Percentiles rank a stretch among this genome's conserved stretches.
Evolutionary conservation across 1,139 yeast species (phyloP).

Genomic region (Sugiyamaella pinicola): DNA sequence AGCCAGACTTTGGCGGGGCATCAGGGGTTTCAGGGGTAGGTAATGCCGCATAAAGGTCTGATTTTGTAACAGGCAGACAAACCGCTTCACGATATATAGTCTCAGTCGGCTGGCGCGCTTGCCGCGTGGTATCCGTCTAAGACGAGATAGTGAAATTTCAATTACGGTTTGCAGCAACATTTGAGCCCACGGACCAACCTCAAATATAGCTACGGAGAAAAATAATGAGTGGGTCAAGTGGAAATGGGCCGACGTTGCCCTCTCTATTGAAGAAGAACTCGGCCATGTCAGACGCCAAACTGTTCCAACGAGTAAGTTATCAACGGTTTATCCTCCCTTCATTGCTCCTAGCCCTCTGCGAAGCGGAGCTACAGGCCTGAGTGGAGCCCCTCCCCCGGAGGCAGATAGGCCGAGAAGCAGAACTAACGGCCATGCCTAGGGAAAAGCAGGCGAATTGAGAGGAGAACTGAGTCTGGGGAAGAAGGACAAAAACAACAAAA

Average conservation of each 20-base stretch:
- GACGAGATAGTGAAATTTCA: too few species aligned
- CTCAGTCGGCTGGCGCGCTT: too few species aligned
- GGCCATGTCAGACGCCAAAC: constrained; percentile 38
- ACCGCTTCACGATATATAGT: neutral
- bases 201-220: neutral
- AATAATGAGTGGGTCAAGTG: constrained; percentile 16
- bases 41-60: neutral
- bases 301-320: constrained; percentile 37
- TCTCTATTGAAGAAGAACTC: constrained; percentile 14
- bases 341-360: too few species aligned
- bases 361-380: too few species aligned
- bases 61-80: neutral
- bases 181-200: neutral
- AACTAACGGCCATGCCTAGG: constrained; percentile 29
- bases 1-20: neutral
- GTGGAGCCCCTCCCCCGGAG: too few species aligned
- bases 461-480: constrained; percentile 59
- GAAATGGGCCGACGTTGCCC: constrained; percentile 15
- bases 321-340: too few species aligned
- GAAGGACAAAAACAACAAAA: constrained; percentile 50
- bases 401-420: too few species aligned
- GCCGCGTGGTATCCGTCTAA: too few species aligned
- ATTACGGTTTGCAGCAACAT: too few species aligned
- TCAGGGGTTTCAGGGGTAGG: too few species aligned
- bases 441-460: constrained; percentile 55